phyloP scores from a whole-genome alignment of 257 asterid genomes.

The Anisodus tanguticus region DNA sequence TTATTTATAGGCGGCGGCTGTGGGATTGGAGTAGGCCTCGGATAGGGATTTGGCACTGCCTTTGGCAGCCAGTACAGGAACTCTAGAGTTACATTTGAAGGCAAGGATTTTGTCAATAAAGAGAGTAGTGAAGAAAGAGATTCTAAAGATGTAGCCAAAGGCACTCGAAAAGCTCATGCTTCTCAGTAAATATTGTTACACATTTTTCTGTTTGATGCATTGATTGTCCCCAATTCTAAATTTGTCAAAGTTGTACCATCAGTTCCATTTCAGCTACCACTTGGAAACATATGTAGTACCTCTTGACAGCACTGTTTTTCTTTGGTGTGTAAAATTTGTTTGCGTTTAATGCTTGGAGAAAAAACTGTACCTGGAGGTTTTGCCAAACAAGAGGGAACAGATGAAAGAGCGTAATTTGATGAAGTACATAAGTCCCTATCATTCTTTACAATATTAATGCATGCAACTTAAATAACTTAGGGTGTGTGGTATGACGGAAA shows the following conservation, averaged over 20 bases:
- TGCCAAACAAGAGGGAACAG: neutral
- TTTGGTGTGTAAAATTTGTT: neutral
- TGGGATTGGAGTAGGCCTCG: constrained; percentile 89
- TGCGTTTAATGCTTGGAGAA: neutral
- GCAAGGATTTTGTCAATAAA: constrained; percentile 52
- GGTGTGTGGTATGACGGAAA: no score
- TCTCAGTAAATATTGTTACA: constrained; percentile 37
- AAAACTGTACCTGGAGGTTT: neutral
- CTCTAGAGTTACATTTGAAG: constrained; percentile 67
- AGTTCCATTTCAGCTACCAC: neutral
- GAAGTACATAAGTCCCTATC: no score
- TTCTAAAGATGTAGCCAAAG: constrained; percentile 42
- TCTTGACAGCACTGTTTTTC: neutral
- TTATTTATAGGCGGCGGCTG: constrained; percentile 86
- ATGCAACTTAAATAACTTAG: no score
- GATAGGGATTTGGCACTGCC: constrained; percentile 95
- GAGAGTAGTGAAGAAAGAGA: constrained; percentile 47
- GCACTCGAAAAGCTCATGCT: constrained; percentile 39
- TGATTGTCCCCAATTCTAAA: neutral
- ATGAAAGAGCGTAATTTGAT: no score
- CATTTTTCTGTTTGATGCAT: neutral
- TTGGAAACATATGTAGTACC: neutral
- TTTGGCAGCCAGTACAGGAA: constrained; percentile 84
- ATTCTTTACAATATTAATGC: no score
- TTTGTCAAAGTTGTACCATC: neutral